Conservation (phyloP, 441 rosid genomes). For the Viola pubescens region DNA sequence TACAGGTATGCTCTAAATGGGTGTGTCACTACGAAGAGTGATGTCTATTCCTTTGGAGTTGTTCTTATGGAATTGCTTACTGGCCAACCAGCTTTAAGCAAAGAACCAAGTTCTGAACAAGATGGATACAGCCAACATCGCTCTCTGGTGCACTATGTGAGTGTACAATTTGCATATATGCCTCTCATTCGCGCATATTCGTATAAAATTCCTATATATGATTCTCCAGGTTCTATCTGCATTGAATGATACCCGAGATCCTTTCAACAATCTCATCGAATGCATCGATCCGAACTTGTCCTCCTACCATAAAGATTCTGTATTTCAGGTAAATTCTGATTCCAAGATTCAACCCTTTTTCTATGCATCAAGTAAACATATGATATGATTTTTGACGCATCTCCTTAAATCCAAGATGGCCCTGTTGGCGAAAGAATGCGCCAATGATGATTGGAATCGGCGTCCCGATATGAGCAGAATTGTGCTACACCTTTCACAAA, state of each 20-base stretch:
- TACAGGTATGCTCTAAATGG: slow-evolving; percentile 27
- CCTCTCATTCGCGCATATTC: not conserved
- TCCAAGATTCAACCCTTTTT: not conserved
- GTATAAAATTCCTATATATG: not conserved
- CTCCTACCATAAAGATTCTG: slow-evolving; percentile 18
- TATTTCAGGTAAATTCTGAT: slow-evolving; percentile 13
- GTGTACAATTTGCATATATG: slow-evolving; percentile 4
- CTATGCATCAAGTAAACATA: not conserved
- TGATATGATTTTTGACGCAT: not conserved
- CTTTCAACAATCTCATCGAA: slow-evolving; percentile 13
- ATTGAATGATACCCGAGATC: slow-evolving; percentile 13
- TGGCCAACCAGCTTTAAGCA: slow-evolving; percentile 26
- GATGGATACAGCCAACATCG: slow-evolving; percentile 17
- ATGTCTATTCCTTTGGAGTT: slow-evolving; percentile 31
- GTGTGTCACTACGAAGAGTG: slow-evolving; percentile 24
- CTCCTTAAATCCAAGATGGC: slow-evolving; percentile 25
- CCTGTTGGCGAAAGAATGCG: slow-evolving; percentile 26
- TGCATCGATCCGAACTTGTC: slow-evolving; percentile 21
- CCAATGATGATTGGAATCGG: slow-evolving; percentile 22
- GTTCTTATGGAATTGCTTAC: slow-evolving; percentile 29
- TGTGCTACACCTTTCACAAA: slow-evolving; percentile 22
- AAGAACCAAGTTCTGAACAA: slow-evolving; percentile 18
- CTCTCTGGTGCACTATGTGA: slow-evolving; percentile 23
- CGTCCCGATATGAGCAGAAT: slow-evolving; percentile 27
- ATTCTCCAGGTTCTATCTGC: slow-evolving; percentile 17